phyloP scores from a whole-genome alignment of 1,139 yeast species.

The Diutina sp. region DNA sequence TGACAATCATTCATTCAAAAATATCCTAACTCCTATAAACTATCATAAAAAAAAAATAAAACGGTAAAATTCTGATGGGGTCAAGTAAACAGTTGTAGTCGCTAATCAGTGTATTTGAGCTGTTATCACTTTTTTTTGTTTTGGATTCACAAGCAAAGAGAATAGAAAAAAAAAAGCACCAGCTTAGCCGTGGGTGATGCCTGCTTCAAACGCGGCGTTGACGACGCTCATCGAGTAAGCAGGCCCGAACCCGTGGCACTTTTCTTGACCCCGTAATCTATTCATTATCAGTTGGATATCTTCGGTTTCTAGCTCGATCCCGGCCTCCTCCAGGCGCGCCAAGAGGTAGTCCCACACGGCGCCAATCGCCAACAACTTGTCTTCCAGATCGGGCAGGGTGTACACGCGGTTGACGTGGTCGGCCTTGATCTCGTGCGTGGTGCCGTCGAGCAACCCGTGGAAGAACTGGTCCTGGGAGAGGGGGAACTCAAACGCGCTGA shows the following conservation, averaged over 20 bases:
- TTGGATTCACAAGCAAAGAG: too few relatives aligned
- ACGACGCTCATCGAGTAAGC: constrained; percentile 49
- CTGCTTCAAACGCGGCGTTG: constrained; percentile 12
- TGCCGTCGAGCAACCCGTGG: constrained; percentile 13
- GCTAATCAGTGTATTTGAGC: not conserved
- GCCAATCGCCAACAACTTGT: constrained; percentile 50
- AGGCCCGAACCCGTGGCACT: constrained; percentile 77
- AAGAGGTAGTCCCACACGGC: constrained; percentile 75
- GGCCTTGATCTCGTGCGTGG: constrained; percentile 11
- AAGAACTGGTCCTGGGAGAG: constrained; percentile 23
- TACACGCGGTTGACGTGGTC: constrained; percentile 12
- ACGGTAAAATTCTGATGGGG: not conserved
- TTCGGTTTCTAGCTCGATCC: constrained; percentile 29
- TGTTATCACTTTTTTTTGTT: not conserved
- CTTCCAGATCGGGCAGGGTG: constrained; percentile 13
- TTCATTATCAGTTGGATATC: constrained; percentile 50
- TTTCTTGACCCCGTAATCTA: constrained; percentile 50
- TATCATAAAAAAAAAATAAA: not conserved
- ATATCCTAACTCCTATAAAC: not conserved
- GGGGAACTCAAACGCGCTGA: constrained; percentile 22
- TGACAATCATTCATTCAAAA: not conserved
- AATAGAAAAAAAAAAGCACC: not conserved
- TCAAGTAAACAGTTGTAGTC: not conserved
- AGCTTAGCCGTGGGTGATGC: not conserved
- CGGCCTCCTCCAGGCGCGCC: constrained; percentile 30